Base-by-base conservation (phyloP, 2,329 filamentous ascomycete species). In the Sclerotinia borealis region DNA sequence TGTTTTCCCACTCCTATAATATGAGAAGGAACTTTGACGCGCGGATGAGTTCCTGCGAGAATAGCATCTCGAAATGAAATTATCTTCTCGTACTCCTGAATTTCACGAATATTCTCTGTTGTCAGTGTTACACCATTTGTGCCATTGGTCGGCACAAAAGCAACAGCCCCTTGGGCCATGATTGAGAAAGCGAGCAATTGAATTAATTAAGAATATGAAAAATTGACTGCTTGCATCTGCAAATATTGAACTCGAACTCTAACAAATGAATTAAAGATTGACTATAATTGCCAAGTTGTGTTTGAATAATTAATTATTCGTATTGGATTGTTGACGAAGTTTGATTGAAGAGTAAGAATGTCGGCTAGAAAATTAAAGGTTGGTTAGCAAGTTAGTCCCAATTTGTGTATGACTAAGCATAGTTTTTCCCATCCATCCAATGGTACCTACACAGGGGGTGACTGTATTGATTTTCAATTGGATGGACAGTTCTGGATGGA, bases 21-120 rank as follows among this genome's bases (percentile, higher is more conserved):
- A 72, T 79, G 77, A 63, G 77, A 70, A 64, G 82, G 80, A 39
- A 81, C 74, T 74, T 85, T 87, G 76, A 88, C 82, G 70, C 78
- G 81, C 56, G 85, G 82, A 72, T 93, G 89, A 70, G 83, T 86
- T 73, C 93, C 92, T 75, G 90, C 85, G 74, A 95, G 81, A 70
- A 98, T 84, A 70, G 87, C 82, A 79, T 96, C 90, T 76, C 87
- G 88, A 76, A 98, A 87, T 70, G 82, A 85, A 73, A 96, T 76
- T 72, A 98, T 90, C 78, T 88, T 91, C 73, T 89, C 84, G 79
- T 92, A 95, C 77, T 93, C 85, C 71, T 80, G 76, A 56, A 88
- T 77, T 72, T 88, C 85, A 72, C 82, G 79, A 64, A 80, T 74
- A 68, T 85, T 81, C 65, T 81, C 79, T 66, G 80, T 74, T 62